phyloP scores from a whole-genome alignment of 306 rosid species.

The Glycyrrhiza uralensis region DNA sequence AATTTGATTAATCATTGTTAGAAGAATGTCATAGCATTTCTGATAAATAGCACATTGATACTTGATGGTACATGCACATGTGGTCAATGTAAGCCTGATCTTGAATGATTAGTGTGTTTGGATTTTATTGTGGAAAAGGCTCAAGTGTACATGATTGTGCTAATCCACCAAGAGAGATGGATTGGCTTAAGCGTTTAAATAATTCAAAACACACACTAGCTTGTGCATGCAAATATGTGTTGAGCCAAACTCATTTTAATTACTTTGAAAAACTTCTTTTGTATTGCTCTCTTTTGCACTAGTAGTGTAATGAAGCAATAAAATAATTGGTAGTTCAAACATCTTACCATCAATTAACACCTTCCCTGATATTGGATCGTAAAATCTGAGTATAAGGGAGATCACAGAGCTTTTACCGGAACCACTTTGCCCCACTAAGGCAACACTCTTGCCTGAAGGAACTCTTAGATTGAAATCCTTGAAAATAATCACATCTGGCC shows the following conservation, averaged over 20 bases:
- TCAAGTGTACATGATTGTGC: too few relatives aligned
- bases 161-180: too few relatives aligned
- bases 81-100: neutral
- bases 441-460: slow-evolving; percentile 71
- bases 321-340: slow-evolving; percentile 1
- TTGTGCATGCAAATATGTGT: neutral
- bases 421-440: slow-evolving; percentile 94
- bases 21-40: neutral
- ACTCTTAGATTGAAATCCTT: slow-evolving; percentile 77
- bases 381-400: slow-evolving; percentile 82
- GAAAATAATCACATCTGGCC: slow-evolving; percentile 81
- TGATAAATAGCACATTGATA: neutral
- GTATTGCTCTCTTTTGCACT: neutral
- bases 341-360: slow-evolving; percentile 85
- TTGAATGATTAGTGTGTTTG: neutral
- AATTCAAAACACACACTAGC: too few relatives aligned
- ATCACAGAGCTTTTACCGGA: slow-evolving; percentile 98
- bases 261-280: neutral
- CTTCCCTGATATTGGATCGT: slow-evolving; percentile 76
- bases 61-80: neutral
- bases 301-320: neutral
- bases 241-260: neutral
- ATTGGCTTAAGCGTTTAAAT: too few relatives aligned
- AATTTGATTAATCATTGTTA: slow-evolving; percentile 24
- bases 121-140: too few relatives aligned